Conservation (phyloP, 1,284 basidiomycete species). For the Erythrobasidium hasegawianum region DNA sequence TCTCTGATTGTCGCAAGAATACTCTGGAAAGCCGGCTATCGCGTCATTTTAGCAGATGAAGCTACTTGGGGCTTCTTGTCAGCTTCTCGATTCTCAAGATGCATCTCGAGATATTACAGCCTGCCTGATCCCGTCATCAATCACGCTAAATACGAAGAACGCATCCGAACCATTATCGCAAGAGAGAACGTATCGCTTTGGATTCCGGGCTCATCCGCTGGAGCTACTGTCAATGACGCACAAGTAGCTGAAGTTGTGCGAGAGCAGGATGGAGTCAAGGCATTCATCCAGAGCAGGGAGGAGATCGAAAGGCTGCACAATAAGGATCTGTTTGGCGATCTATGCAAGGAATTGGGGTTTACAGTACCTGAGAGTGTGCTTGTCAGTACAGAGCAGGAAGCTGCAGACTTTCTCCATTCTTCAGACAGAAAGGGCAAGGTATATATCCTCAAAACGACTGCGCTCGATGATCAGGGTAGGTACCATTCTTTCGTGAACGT, state of each 20-base stretch:
- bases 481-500: too few species aligned
- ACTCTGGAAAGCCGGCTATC: constrained; percentile 50
- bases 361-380: constrained; percentile 48
- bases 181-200: constrained; percentile 48
- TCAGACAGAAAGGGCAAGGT: constrained; percentile 33
- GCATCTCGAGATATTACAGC: constrained; percentile 43
- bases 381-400: constrained; percentile 48
- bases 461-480: constrained; percentile 33
- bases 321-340: constrained; percentile 48
- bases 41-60: constrained; percentile 52
- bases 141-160: constrained; percentile 44
- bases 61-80: constrained; percentile 50
- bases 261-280: constrained; percentile 44
- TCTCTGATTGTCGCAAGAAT: constrained; percentile 51
- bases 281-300: constrained; percentile 50
- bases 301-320: constrained; percentile 51
- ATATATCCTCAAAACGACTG: constrained; percentile 33
- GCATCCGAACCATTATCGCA: constrained; percentile 46
- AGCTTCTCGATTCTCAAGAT: constrained; percentile 50
- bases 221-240: constrained; percentile 51
- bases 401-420: constrained; percentile 44
- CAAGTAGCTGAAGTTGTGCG: constrained; percentile 48
- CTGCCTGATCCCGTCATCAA: constrained; percentile 36
- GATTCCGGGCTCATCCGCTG: constrained; percentile 52
- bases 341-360: constrained; percentile 48